Evolutionary conservation across 2,329 filamentous ascomycete species (phyloP), one percentile per base, ranked within the genome.

Genomic region (Neonectria hederae): DNA sequence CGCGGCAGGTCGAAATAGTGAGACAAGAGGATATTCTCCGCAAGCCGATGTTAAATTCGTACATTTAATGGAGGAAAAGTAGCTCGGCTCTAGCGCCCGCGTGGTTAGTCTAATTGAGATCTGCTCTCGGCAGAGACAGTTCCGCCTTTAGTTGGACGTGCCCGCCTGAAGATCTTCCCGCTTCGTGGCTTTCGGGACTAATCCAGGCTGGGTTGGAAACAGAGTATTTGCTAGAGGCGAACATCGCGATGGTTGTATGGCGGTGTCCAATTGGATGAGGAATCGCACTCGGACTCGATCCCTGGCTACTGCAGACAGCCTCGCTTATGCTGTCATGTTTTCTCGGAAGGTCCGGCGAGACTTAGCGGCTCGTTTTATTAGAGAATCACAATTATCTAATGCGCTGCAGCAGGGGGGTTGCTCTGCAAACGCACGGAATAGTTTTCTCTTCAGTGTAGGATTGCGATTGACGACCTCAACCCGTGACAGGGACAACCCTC

Each of bases 51-150:
- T 51, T 19, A 11, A 11, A 22, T 43, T 32, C 13, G 14, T 22
- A 22, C 26, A 43, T 22, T 63, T 60, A 60, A 62, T 54, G 59
- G 68, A 63, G 63, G 65, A 70, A 68, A 62, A 55, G 64, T 56
- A 38, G 17, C 56, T 54, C 17, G 54, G 42, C 56, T 66, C 56
- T 60, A 69, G 26, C 32, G 26, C 52, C 55, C 62, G 63, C 59
- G 54, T 45, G 54, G 7, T 42, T 21, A 42, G 38, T 40, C 45
- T 66, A 61, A 73, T 73, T 73, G 42, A 62, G 71, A 73, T 73
- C 71, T 69, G 54, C 71, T 45, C 43, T 46, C 55, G 68, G 62
- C 54, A 65, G 49, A 69, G 42, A 55, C 57, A 45, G 54, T 55
- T 54, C 64, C 62, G 58, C 22, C 38, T 28, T 21, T 62, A 70